Conservation (phyloP, 2,329 filamentous ascomycete species). For the Botrytis paeoniae region DNA sequence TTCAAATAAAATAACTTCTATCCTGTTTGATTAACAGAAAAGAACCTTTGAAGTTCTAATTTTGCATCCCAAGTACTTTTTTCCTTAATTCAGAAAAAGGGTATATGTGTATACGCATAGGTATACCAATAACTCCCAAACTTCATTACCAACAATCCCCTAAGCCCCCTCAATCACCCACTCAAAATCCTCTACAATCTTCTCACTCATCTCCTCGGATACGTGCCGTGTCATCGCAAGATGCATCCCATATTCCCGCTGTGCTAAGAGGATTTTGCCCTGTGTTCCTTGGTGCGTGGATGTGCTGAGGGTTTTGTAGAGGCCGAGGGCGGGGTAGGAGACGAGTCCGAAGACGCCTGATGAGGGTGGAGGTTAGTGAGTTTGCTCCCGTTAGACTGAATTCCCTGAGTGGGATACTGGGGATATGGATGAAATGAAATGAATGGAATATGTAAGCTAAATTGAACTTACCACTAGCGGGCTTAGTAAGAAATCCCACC, state of each 20-base stretch:
- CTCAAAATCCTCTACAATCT: neutral
- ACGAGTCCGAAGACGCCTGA: slow-evolving; percentile 16
- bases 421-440: too few relatives aligned
- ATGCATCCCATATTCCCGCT: neutral
- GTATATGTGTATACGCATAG: neutral
- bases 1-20: rapidly evolving
- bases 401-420: too few relatives aligned
- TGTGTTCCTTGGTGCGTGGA: slow-evolving; percentile 8
- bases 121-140: neutral
- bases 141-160: neutral
- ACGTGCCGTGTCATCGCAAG: neutral
- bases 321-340: slow-evolving; percentile 17
- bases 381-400: too few relatives aligned
- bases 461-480: neutral
- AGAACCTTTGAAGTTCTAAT: rapidly evolving
- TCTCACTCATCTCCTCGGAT: neutral
- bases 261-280: neutral
- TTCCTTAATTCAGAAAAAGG: neutral
- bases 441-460: too few relatives aligned
- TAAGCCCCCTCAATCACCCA: neutral
- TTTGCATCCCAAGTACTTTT: too few relatives aligned
- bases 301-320: slow-evolving; percentile 16
- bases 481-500: neutral
- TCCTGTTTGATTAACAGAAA: too few relatives aligned
- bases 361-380: neutral